phyloP scores from a whole-genome alignment of 306 rosid genomes.

The Rubus idaeus region DNA sequence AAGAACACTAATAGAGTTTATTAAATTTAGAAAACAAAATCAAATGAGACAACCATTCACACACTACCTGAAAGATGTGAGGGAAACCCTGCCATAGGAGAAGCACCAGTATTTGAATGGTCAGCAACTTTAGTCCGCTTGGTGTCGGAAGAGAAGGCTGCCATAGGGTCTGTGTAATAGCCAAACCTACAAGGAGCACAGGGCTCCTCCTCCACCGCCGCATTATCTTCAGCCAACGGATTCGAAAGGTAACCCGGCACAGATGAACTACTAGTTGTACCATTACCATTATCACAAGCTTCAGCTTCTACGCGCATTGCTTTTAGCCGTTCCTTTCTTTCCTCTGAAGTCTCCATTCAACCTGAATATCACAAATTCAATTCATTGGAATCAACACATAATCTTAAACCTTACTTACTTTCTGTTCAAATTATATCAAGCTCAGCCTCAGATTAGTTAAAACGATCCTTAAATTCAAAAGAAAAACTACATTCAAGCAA shows the following conservation, averaged over 20 bases:
- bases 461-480: too few species aligned
- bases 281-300: constrained; percentile 24
- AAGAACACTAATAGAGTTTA: neutral
- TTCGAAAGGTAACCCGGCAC: constrained; percentile 60
- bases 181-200: constrained; percentile 69
- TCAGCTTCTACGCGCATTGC: constrained; percentile 75
- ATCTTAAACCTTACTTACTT: too few species aligned
- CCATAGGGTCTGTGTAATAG: constrained; percentile 87
- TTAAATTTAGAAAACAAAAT: neutral
- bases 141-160: constrained; percentile 67
- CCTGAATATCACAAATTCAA: constrained; percentile 22
- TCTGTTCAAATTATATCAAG: too few species aligned
- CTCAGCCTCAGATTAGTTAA: too few species aligned
- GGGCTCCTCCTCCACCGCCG: constrained; percentile 29
- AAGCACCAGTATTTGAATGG: constrained; percentile 31
- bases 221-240: constrained; percentile 60
- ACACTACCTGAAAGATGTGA: constrained; percentile 48
- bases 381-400: too few species aligned
- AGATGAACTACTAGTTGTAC: constrained; percentile 28
- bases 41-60: neutral
- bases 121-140: constrained; percentile 30
- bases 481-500: too few species aligned
- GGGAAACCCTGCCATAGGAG: constrained; percentile 35
- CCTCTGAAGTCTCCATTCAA: constrained; percentile 81
- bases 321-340: constrained; percentile 69